A percentile compares a stretch with the other conserved stretches of the same genome.
These are phyloP conservation scores for Teratosphaeria destructans DNA, from an alignment of 2,329 filamentous ascomycete genomes.

Conservation along the genomic window DNA sequence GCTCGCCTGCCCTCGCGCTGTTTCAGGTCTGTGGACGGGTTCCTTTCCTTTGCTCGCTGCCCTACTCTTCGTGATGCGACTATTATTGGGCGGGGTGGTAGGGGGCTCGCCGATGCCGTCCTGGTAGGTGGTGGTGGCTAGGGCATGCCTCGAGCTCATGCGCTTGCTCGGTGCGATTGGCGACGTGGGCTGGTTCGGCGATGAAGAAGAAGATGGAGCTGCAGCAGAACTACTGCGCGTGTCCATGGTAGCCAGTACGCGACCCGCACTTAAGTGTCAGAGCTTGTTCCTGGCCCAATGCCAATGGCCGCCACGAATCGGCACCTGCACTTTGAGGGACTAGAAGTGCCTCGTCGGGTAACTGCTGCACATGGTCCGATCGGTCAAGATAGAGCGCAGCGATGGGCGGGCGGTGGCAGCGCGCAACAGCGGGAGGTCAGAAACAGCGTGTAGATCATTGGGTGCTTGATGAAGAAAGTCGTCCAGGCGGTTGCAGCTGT, in stretches of 20 bases:
- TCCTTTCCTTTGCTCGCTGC: conserved; percentile 9
- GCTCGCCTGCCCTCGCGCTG: conserved; percentile 2
- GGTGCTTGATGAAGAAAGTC: not conserved
- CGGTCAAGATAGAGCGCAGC: not conserved
- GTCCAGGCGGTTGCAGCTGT: not conserved
- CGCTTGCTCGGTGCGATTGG: conserved; percentile 3
- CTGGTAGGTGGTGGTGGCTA: conserved; percentile 2
- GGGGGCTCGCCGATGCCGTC: conserved; percentile 4
- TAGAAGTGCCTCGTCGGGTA: not conserved
- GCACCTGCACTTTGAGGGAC: not conserved
- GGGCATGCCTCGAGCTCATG: conserved; percentile 5
- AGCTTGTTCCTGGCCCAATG: not conserved
- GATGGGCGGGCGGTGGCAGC: not conserved
- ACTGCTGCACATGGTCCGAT: not conserved
- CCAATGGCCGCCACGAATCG: not conserved
- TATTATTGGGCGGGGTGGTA: conserved; percentile 3
- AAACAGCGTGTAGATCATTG: not conserved
- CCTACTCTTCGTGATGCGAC: not conserved
- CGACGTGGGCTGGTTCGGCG: not conserved
- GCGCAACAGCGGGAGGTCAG: not conserved
- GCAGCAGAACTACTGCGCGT: conserved; percentile 1
- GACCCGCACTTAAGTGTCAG: not conserved
- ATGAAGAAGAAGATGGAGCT: not conserved
- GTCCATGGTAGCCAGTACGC: not conserved
- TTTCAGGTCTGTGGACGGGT: conserved; percentile 2